Base-by-base conservation (phyloP, 257 asterid genomes). In the Jacaranda mimosifolia region DNA sequence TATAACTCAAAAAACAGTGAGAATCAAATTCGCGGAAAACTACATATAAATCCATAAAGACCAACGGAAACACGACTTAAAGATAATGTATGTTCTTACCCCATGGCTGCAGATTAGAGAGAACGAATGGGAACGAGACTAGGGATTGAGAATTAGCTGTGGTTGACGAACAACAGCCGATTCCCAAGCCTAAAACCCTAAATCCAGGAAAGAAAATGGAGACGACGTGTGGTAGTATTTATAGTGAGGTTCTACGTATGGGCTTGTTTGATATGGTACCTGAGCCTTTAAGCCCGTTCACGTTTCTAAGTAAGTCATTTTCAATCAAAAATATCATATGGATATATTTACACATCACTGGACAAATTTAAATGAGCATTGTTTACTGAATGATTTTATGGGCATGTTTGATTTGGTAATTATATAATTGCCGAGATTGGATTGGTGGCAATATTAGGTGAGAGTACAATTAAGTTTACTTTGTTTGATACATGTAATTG, bases 51-150 rank as follows among this genome's bases (percentile, higher is more conserved):
- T 7, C 10, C 46, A 43, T 17, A 43, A 18, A 0, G 10, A 11
- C 49, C 3, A 46, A 51, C 2, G 21, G 14, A 11, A 67, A 12
- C 3, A 63, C 7, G 58, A 67, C 17, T 17, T 1, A 32, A 49
- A 52, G 39, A 55, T n/a, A 38, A 4, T 43, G 56, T 3, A 19
- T 8, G 9, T 3, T 6, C 76, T 1, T 74, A 83, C 87, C 87
- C 87, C 87, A 83, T 83, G 87, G 58, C 48, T 46, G 85, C 82
- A 73, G 81, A 76, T 45, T 36, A 6, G 80, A 56, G 53, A 73
- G 52, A 70, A 5, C 43, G 32, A 19, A 21, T 0, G 26, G 13
- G 14, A 40, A 21, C 60, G 58, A 64, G 55, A 26, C 26, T 39
- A 39, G 59, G 70, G 48, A 11, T 52, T 51, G 45, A 40, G 55